Percentiles rank a stretch among this genome's conserved stretches.
Conservation (phyloP, 768 basidiomycete species). For the Lentinula sp. region DNA sequence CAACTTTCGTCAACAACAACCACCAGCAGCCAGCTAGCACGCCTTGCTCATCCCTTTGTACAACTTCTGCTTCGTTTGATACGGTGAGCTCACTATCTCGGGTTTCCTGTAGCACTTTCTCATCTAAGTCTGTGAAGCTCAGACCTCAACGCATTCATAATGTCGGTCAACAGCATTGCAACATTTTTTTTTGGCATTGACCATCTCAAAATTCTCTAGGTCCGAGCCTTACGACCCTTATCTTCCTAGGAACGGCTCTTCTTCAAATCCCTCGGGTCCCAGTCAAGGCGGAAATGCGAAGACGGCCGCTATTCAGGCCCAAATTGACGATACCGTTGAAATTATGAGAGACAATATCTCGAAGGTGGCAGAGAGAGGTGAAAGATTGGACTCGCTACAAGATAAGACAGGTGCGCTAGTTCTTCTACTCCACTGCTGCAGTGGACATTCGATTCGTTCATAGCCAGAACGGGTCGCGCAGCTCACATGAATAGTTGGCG, state of each 20-base stretch:
- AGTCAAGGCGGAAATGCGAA: constrained; percentile 61
- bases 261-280: constrained; percentile 44
- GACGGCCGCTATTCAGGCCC: constrained; percentile 93
- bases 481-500: background rate
- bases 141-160: constrained; percentile 30
- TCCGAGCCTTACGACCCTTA: constrained; percentile 99
- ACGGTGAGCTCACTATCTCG: constrained; percentile 25
- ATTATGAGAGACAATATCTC: constrained; percentile 99
- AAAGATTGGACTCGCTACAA: constrained; percentile 88
- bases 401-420: constrained; percentile 84
- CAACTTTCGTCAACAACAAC: background rate
- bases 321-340: constrained; percentile 95
- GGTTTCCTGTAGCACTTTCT: background rate
- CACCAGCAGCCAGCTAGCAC: background rate
- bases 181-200: constrained; percentile 5
- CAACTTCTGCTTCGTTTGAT: constrained; percentile 28
- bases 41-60: background rate
- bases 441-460: background rate
- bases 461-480: background rate
- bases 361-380: constrained; percentile 92
- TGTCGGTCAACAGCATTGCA: constrained; percentile 24
- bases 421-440: background rate
- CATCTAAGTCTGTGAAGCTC: background rate
- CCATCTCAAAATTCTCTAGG: constrained; percentile 39
- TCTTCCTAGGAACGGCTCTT: constrained; percentile 77